Base-by-base conservation (phyloP, 1,284 basidiomycete genomes). In the Leccinum insolens region DNA sequence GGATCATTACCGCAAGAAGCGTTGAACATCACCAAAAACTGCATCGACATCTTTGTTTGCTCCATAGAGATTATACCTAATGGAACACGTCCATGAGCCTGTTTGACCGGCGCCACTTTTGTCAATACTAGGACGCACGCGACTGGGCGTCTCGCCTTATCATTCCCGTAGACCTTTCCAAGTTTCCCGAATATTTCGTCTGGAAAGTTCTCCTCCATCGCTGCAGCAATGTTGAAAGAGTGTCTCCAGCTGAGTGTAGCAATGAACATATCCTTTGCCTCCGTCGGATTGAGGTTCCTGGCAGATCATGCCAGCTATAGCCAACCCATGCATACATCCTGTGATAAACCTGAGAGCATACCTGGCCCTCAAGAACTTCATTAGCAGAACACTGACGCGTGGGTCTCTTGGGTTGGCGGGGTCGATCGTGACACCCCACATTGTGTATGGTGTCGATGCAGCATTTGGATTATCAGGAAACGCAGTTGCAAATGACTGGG, bases 331-430 rank as follows among this genome's bases (percentile, higher is more conserved):
- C 49, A 52, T 20, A 31, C 11, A 31, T 4, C 17, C 59, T 20
- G 9, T 12, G 52, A 31, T 22, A 22, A 61, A 20, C 17, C n/a
- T 34, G 9, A 14, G 44, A 22, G 22, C 25, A 12, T 59, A 31
- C 81, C 90, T 86, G 11, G 92, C 92, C 68, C 90, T 84, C 44
- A 93, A 80, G 80, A 93, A 94, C 76, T 94, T 94, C 85, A 91
- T 86, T 58, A 94, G 82, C 7, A 93, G 74, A 22, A 93, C 90
- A 72, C 89, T 92, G 60, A 86, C 85, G 9, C 85, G 84, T 1
- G 91, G 87, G 76, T 91, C 84, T 52, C 77, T 79, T 17, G 85
- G 82, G 65, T 82, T 82, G 7, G 71, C 72, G 7, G 88, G 89
- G 77, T 90, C 84, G 58, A 94, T 85, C 1, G 76, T 77, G 39